Evolutionary conservation across 305 asterid species (phyloP).

Genomic region (Fraxinus sp.): DNA sequence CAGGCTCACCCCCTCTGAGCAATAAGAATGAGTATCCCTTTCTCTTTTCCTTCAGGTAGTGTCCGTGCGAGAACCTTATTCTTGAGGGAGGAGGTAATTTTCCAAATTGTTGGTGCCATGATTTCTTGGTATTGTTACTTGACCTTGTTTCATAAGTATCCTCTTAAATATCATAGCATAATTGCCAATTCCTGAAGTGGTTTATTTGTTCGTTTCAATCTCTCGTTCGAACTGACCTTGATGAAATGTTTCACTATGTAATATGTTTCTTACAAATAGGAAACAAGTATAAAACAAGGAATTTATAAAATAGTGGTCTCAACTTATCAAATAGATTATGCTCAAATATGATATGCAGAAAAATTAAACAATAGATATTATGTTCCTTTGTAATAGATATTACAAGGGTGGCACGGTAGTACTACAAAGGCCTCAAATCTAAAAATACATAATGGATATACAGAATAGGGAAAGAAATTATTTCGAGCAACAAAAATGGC

Average conservation of each 20-base stretch:
- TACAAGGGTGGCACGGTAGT: neutral
- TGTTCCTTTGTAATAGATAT: neutral
- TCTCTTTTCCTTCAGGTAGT: neutral
- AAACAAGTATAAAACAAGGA: neutral
- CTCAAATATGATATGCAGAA: neutral
- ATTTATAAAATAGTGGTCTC: neutral
- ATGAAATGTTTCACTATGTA: neutral
- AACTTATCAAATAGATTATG: neutral
- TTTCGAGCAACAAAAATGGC: slow-evolving; percentile 1
- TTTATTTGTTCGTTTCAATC: neutral
- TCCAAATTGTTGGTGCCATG: neutral
- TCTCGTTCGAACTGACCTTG: neutral
- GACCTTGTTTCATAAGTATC: neutral
- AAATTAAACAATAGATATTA: neutral
- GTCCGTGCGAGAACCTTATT: neutral
- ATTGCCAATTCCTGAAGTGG: neutral
- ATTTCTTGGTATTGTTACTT: neutral
- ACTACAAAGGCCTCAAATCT: neutral
- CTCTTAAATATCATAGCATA: neutral
- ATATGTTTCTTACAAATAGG: neutral
- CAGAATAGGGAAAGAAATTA: neutral
- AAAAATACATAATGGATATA: neutral
- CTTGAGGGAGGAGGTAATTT: neutral
- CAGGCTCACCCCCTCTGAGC: neutral
- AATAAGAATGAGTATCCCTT: neutral